Evolutionary conservation across 139 green algal genomes (phyloP).

Genomic region (Zygnema cylindricum): DNA sequence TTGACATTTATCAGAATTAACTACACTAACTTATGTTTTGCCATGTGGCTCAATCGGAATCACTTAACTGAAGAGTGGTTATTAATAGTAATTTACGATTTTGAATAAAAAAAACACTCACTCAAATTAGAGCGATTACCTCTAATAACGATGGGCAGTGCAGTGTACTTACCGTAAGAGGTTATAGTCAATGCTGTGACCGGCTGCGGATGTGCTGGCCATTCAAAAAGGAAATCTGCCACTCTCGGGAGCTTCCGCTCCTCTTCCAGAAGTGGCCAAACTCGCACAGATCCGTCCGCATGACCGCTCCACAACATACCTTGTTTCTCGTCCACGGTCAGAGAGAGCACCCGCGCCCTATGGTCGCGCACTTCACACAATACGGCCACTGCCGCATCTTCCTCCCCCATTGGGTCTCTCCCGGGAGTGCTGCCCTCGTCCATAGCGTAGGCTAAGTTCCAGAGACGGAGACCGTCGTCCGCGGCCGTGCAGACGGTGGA

Average conservation of each 20-base stretch:
- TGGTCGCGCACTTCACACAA: conserved; percentile 15
- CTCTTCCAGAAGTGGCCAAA: conserved; percentile 5
- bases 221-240: conserved; percentile 14
- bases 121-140: too few relatives aligned
- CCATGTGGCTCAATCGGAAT: too few relatives aligned
- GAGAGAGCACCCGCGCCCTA: conserved; percentile 10
- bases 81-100: too few relatives aligned
- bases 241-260: not conserved
- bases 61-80: too few relatives aligned
- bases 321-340: conserved; percentile 26
- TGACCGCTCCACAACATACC: conserved; percentile 39
- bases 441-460: not conserved
- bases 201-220: conserved; percentile 10
- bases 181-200: conserved; percentile 30
- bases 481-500: not conserved
- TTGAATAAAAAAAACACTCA: too few relatives aligned
- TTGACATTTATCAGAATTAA: too few relatives aligned
- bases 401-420: not conserved
- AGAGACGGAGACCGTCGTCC: not conserved
- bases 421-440: not conserved
- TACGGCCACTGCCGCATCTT: conserved; percentile 13
- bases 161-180: conserved; percentile 23
- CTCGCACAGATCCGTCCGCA: conserved; percentile 42
- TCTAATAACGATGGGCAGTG: too few relatives aligned
- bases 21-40: too few relatives aligned